Base-by-base conservation (phyloP, 257 asterid genomes). In the Solanum gracilifrons region DNA sequence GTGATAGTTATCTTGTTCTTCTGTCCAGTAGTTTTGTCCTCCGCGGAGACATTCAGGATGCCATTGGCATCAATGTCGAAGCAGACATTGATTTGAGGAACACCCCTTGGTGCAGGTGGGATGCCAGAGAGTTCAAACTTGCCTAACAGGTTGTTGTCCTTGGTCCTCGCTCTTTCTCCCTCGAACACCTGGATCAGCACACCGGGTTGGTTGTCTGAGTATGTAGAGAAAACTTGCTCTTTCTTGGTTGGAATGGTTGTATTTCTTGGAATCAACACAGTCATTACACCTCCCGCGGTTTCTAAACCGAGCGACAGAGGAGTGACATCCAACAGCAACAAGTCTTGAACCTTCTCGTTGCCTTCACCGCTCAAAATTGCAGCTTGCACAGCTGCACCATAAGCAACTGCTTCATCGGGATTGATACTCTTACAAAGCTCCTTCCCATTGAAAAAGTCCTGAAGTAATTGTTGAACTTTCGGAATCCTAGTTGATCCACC, bases 401-500 rank as follows among this genome's bases (percentile, higher is more conserved):
- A 94, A 2, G 95, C 95, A 46, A 94, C 96, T 23, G 95, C 97
- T 90, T 94, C 96, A n/a, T 94, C 96, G 0, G 96, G 97, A 89
- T 94, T 94, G 75, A 94, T 94, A 37, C 95, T 94, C 92, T 94
- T 94, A 88, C 93, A 94, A 2, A 94, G 94, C 85, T 94, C 95
- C 82, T 94, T 94, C 0, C 97, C 95, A 7, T 94, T 94, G 87
- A 94, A 94, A 83, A 94, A 91, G 39, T 94, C 96, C 20, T 93
- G 95, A 83, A 94, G 58, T 9, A 93, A 74, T 62, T 90, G 90
- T 20, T 88, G 91, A 29, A 90, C 88, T 68, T 90, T 90, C 0
- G 90, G 92, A 2, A 90, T 90, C 85, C 90, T 62, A 20, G 90
- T 90, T 1, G 92, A 90, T 33, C 92, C 92, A 21, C 92, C 92